Conservation (phyloP, 176 grass and related monocot genomes). For the Puccinellia tenuiflora region DNA sequence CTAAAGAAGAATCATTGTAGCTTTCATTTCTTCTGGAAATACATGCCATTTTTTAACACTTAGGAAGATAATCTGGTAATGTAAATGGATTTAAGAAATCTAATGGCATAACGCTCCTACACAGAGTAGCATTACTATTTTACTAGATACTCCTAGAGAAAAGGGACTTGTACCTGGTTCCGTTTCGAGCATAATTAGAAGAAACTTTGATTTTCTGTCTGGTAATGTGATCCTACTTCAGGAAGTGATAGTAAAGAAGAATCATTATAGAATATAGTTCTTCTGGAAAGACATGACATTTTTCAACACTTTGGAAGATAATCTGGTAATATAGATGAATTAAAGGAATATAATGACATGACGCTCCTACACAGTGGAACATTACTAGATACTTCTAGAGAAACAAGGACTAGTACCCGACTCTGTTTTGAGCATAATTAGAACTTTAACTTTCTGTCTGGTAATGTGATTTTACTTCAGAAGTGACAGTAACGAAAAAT, state of each 20-base stretch:
- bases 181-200: background rate
- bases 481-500: too few species aligned
- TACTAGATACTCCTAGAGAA: background rate
- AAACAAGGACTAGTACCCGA: background rate
- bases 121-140: background rate
- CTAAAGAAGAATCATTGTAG: background rate
- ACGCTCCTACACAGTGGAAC: background rate
- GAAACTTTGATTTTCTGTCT: background rate
- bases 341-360: constrained; percentile 16
- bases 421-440: background rate
- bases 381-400: background rate
- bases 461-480: background rate
- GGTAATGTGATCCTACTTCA: background rate
- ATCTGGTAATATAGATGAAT: background rate
- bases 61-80: background rate
- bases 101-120: background rate
- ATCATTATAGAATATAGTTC: background rate
- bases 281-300: background rate
- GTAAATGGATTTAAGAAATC: constrained; percentile 6
- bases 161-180: background rate
- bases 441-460: too few species aligned
- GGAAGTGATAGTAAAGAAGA: background rate
- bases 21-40: background rate
- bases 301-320: background rate
- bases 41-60: background rate